These are phyloP conservation scores for Garcia nutans DNA, from an alignment of 345 rosid species.

Conservation along the genomic window DNA sequence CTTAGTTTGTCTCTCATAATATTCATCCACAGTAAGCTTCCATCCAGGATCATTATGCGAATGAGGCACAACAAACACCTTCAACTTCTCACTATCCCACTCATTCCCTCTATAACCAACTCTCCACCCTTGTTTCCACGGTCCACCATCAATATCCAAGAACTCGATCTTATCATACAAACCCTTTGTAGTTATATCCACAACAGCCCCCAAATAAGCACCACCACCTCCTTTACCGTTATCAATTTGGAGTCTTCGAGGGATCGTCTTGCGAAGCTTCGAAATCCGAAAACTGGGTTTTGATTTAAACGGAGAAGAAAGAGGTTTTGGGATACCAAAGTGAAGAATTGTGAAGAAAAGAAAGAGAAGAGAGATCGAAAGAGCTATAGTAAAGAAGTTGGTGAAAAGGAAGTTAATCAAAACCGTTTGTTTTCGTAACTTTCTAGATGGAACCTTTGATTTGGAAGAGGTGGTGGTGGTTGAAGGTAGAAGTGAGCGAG, in stretches of 20 bases:
- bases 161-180: slow-evolving; percentile 91
- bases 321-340: slow-evolving; percentile 72
- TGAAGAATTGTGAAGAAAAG: slow-evolving; percentile 65
- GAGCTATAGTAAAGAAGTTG: slow-evolving; percentile 74
- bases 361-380: slow-evolving; percentile 62
- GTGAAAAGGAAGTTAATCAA: slow-evolving; percentile 63
- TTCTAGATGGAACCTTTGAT: slow-evolving; percentile 60
- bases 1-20: slow-evolving; percentile 74
- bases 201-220: slow-evolving; percentile 40
- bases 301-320: slow-evolving; percentile 51
- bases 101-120: slow-evolving; percentile 73
- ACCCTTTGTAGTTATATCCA: slow-evolving; percentile 80
- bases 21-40: slow-evolving; percentile 96
- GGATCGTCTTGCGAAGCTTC: slow-evolving; percentile 33
- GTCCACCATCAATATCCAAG: slow-evolving; percentile 74
- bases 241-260: slow-evolving; percentile 3
- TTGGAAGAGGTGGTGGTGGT: slow-evolving; percentile 36
- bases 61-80: slow-evolving; percentile 89
- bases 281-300: slow-evolving; percentile 28
- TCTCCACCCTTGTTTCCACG: slow-evolving; percentile 98
- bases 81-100: slow-evolving; percentile 84
- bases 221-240: slow-evolving; percentile 19
- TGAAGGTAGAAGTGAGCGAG: slow-evolving; percentile 49
- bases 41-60: slow-evolving; percentile 99
- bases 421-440: slow-evolving; percentile 58